These are phyloP conservation scores for Perkinsus olseni DNA, from an alignment of 169 alveolate species.

Conservation along the genomic window DNA sequence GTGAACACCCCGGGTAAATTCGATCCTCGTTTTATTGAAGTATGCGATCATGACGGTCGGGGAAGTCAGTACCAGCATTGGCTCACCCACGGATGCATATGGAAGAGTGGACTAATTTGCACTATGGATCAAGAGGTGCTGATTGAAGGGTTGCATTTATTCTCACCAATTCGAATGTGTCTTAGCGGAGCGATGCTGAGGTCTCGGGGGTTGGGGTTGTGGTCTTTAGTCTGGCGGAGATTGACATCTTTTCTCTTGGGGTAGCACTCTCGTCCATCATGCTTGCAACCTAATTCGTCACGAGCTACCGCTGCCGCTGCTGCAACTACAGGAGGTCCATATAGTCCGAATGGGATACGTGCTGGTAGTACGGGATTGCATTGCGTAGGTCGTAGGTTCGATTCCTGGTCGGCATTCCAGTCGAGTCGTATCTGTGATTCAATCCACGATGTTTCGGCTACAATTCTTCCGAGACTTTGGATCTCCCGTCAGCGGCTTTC, in stretches of 20 bases:
- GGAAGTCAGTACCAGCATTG: neutral
- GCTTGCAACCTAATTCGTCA: neutral
- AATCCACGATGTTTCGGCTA: too few relatives aligned
- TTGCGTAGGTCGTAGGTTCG: neutral
- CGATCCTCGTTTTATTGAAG: neutral
- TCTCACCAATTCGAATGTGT: neutral
- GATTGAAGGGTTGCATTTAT: neutral
- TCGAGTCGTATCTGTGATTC: too few relatives aligned
- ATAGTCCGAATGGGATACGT: neutral
- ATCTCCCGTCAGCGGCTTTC: too few relatives aligned
- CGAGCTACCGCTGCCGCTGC: neutral
- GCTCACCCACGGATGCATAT: neutral
- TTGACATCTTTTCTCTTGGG: neutral
- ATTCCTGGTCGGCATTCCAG: neutral
- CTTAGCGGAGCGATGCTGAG: neutral
- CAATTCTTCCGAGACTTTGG: too few relatives aligned
- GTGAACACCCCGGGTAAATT: neutral
- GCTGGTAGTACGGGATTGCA: neutral
- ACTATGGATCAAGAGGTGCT: neutral
- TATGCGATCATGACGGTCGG: neutral
- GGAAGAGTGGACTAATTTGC: neutral
- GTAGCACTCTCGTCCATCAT: slow-evolving; percentile 3
- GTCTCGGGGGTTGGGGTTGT: neutral
- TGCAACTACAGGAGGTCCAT: neutral
- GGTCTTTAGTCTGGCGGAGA: neutral